Base-by-base conservation (phyloP, 2,329 filamentous ascomycete genomes). In the Claviceps digitariae region DNA sequence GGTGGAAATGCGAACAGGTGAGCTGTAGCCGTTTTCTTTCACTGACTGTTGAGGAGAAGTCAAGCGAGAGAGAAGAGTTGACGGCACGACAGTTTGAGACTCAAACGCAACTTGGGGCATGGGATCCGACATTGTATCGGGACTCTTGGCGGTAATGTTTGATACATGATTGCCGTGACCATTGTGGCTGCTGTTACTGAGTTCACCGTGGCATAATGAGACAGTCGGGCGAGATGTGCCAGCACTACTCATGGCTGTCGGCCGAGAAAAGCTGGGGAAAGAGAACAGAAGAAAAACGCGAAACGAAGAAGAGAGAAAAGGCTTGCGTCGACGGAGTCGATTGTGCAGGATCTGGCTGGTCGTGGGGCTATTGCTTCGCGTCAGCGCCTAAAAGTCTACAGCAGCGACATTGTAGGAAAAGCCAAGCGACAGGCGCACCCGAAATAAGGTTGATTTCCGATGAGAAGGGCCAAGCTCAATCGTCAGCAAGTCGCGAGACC, bases 1-100 rank as follows among this genome's bases (percentile, higher is more conserved):
- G 50, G 71, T 73, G 8, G 67, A 67, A 51, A 74, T 67, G 47
- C 66, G 63, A 17, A 74, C 63, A 21, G 65, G 60, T 21, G 63
- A 60, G 55, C 50, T 41, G 51, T 57, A 38, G 57, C 54, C 20
- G 52, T 52, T 36, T 57, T 51, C 41, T 52, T 41, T 25, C n/a
- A 48, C 44, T 40, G 29, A 54, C 31, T 20, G 47, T 61, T 59
- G 50, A 52, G 44, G 23, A n/a, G 23, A 34, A 13, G 29, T 45
- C 36, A 50, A 52, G 25, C 62, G 56, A 25, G 59, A 56, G 34
- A 59, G 55, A 3, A 61, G 57, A 51, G 62, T 76, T 21, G 75
- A 69, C 4, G 65, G 62, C 44, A 61, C 59, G 58, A 64, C 63
- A 44, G 64, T 63, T 48, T 58, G 60, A 23, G 63, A 53, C 48